Conservation (phyloP, 306 rosid genomes). For the Canavalia gladiata region DNA sequence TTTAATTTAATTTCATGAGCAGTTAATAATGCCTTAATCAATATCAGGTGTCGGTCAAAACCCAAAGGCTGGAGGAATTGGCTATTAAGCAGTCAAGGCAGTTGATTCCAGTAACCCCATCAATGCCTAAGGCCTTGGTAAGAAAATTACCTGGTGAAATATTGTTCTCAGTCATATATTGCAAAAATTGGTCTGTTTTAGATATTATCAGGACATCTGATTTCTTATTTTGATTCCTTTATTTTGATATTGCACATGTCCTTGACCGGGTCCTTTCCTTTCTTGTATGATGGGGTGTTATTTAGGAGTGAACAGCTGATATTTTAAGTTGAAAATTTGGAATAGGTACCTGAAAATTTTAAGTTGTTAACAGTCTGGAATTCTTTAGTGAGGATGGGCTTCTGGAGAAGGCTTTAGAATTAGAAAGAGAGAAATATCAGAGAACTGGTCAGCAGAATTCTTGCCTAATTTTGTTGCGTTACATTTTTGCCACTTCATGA, state of each 20-base stretch:
- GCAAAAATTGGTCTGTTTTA: slow-evolving; percentile 16
- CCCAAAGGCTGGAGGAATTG: slow-evolving; percentile 98
- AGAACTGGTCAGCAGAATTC: background rate
- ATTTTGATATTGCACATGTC: background rate
- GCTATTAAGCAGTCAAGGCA: slow-evolving; percentile 98
- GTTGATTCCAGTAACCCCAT: slow-evolving; percentile 93
- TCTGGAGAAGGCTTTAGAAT: slow-evolving; percentile 14
- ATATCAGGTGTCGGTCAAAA: slow-evolving; percentile 72
- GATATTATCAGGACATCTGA: background rate
- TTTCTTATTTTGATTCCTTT: slow-evolving; percentile 13
- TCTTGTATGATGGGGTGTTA: background rate
- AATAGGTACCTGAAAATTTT: background rate
- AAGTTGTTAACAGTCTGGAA: slow-evolving; percentile 9
- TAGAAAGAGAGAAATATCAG: background rate
- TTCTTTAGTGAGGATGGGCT: slow-evolving; percentile 6
- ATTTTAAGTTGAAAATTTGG: slow-evolving; percentile 29
- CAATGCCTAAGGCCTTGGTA: slow-evolving; percentile 88
- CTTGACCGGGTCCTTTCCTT: background rate
- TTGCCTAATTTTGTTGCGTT: background rate
- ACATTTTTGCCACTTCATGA: slow-evolving; percentile 7
- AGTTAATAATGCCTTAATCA: slow-evolving; percentile 34
- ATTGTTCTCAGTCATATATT: slow-evolving; percentile 43
- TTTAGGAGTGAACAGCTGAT: background rate
- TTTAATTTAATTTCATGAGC: slow-evolving; percentile 34
- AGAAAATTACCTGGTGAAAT: slow-evolving; percentile 46